A percentile compares a stretch with the other conserved stretches of the same genome.
Conservation (phyloP, 495 filamentous ascomycete genomes). For the Usnea hakonensis region DNA sequence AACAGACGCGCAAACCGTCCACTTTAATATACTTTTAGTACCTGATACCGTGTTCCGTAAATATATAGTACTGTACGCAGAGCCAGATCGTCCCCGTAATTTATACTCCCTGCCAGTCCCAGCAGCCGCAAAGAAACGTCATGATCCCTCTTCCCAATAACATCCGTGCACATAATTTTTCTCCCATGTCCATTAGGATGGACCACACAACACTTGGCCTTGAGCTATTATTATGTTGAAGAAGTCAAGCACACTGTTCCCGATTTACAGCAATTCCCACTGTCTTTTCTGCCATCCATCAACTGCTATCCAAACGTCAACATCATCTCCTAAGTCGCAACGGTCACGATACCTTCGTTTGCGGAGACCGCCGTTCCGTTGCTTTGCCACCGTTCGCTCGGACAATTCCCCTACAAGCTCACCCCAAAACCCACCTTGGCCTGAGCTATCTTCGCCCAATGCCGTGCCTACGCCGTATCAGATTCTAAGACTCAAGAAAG, state of each 20-base stretch:
- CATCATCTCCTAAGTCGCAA: background rate
- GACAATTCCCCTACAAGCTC: background rate
- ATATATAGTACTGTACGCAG: no score
- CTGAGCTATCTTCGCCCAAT: conserved; percentile 27
- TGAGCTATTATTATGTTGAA: conserved; percentile 15
- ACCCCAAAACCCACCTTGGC: conserved; percentile 24
- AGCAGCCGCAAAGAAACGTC: conserved; percentile 1
- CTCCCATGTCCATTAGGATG: background rate
- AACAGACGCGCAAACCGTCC: no score
- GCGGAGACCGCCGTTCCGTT: background rate
- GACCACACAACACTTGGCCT: no score
- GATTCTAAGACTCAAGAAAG: conserved; percentile 59
- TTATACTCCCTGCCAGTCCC: background rate
- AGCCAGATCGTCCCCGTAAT: background rate
- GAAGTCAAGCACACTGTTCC: conserved; percentile 14
- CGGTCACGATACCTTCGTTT: background rate
- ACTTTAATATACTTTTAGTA: no score
- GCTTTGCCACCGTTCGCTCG: conserved; percentile 10
- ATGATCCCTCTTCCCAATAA: background rate
- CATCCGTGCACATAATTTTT: background rate
- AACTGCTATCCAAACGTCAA: background rate
- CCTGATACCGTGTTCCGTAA: background rate
- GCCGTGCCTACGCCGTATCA: conserved; percentile 80
- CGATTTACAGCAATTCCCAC: conserved; percentile 14
- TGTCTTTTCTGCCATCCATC: conserved; percentile 10